Conservation (phyloP, 202 grass and related monocot genomes). For the Eragrostis tef region DNA sequence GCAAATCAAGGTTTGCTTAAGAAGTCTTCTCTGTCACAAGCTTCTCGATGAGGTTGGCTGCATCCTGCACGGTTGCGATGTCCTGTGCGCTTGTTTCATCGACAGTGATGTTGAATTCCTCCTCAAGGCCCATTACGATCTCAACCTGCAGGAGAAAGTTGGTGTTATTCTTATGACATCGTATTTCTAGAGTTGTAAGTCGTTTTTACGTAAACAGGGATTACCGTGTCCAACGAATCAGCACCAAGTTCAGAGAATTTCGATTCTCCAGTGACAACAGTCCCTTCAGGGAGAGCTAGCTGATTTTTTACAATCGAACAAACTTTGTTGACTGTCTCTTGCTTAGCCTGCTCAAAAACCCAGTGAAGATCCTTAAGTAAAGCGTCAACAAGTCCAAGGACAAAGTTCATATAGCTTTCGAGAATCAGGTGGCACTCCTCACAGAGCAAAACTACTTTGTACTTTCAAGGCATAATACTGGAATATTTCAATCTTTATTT, state of each 20-base stretch:
- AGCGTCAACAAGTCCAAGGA: neutral
- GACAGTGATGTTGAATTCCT: constrained; percentile 68
- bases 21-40: constrained; percentile 46
- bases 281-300: constrained; percentile 57
- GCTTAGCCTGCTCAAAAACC: constrained; percentile 69
- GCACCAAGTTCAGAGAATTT: constrained; percentile 87
- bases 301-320: constrained; percentile 81
- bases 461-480: constrained; percentile 11
- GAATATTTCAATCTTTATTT: constrained; percentile 29
- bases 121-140: constrained; percentile 80
- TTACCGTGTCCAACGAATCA: constrained; percentile 91
- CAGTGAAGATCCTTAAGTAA: neutral
- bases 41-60: constrained; percentile 71
- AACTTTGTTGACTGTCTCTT: constrained; percentile 85
- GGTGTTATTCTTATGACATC: neutral
- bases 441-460: neutral
- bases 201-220: neutral
- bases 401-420: constrained; percentile 13
- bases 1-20: constrained; percentile 2
- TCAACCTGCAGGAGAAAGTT: constrained; percentile 62
- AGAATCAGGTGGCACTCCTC: constrained; percentile 5
- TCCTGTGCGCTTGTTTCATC: constrained; percentile 71
- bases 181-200: neutral
- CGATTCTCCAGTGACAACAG: constrained; percentile 58
- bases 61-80: constrained; percentile 71